Evolutionary conservation across 441 rosid genomes (phyloP), one percentile per base, ranked within the genome.

Genomic region (Hura crepitans): DNA sequence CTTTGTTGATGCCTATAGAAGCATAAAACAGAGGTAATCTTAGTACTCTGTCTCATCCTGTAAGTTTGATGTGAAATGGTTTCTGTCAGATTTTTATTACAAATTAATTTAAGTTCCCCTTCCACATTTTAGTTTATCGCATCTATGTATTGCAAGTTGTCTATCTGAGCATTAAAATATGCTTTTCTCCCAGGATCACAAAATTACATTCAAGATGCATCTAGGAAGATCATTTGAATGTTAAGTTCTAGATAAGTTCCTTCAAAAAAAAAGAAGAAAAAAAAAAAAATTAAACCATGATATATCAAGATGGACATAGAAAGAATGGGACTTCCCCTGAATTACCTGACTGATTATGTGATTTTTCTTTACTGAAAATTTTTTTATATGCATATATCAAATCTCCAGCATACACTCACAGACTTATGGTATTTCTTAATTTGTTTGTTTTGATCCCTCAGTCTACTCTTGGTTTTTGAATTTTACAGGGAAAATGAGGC

Each of bases 401-500:
- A 3, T 46, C 47, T 27, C 39, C 23, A 28, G 60, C 17, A 37
- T 62, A 45, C 31, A 30, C 30, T 2, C 17, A 15, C 5, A 27
- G 51, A 9, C 33, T 66, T 5, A 17, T 56, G 53, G 33, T 22
- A 33, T 15, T 25, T 22, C 27, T 60, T 49, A 31, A 51, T 5
- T 61, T 50, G 5, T 47, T 23, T 47, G 61, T 65, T 70, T 45
- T 57, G 23, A 49, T 65, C 59, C 31, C 39, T 61, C 55, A 37
- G 25, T 30, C 54, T 37, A 57, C 71, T 58, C 18, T 60, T 45
- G 65, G 51, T 70, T 75, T 53, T 28, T 45, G n/a, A 65, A 74
- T 70, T 50, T 75, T 65, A 60, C 81, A 95, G 99, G 86, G 99
- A 95, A 84, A 95, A 95, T 81, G 99, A 95, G 82, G 99, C 98